Evolutionary conservation across 805 yeast species (phyloP).

Genomic region (Pichia gijzeniarum): DNA sequence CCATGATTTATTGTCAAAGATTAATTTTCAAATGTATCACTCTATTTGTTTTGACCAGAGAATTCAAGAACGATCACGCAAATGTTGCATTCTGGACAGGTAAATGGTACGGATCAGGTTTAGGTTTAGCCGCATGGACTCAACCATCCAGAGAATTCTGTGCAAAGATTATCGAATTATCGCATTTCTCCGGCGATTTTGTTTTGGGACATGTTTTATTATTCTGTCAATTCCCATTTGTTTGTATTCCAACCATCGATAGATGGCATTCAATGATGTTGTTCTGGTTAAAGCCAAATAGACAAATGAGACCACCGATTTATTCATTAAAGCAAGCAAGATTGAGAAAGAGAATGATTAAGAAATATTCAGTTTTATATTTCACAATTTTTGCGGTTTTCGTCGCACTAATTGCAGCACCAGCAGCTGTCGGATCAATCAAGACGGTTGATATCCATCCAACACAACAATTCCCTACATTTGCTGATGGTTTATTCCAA

Average conservation of each 20-base stretch:
- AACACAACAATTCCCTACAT: slow-evolving; percentile 28
- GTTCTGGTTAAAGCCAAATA: slow-evolving; percentile 97
- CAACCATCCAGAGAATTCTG: slow-evolving; percentile 94
- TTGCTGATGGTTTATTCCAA: slow-evolving; percentile 69
- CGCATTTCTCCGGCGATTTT: slow-evolving; percentile 96
- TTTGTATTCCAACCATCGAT: slow-evolving; percentile 82
- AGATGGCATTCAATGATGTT: slow-evolving; percentile 97
- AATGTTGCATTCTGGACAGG: slow-evolving; percentile 99
- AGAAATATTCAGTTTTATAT: slow-evolving; percentile 83
- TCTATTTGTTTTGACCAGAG: slow-evolving; percentile 76
- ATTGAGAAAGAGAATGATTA: slow-evolving; percentile 95
- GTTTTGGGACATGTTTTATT: slow-evolving; percentile 84
- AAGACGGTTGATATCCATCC: slow-evolving; percentile 34
- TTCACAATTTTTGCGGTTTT: slow-evolving; percentile 63
- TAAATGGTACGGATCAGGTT: slow-evolving; percentile 93
- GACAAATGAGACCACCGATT: slow-evolving; percentile 97
- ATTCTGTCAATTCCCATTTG: slow-evolving; percentile 83
- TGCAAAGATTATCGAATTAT: slow-evolving; percentile 89
- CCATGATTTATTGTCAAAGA: slow-evolving; percentile 85
- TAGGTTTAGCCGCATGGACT: slow-evolving; percentile 90
- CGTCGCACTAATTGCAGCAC: slow-evolving; percentile 76
- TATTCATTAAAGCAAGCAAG: slow-evolving; percentile 94
- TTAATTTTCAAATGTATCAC: slow-evolving; percentile 80
- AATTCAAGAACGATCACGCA: slow-evolving; percentile 90
- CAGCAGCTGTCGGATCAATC: slow-evolving; percentile 70